Evolutionary conservation across 495 filamentous ascomycete species (phyloP), one percentile per base, ranked within the genome.

Genomic region (Parachaetomium inaequale): DNA sequence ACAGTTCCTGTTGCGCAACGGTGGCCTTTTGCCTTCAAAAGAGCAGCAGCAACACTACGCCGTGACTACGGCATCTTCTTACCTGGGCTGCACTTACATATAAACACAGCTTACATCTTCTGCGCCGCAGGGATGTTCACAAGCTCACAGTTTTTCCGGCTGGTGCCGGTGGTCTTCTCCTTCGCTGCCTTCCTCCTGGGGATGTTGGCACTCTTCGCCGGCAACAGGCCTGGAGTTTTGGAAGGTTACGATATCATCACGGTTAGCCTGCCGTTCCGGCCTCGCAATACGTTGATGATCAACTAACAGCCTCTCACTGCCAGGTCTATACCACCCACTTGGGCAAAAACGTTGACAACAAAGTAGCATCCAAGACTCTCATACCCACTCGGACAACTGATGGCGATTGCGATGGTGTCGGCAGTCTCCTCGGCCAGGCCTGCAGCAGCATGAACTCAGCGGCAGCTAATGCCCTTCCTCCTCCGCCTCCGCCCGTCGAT

Each of bases 161-260:
- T 38, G 2, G 0, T 47, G 28, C 40, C 50, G 36, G 19, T 31
- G 0, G 0, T 55, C 3, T 61, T n/a, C 29, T 47, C 40, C 7
- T 28, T 87, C 29, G 81, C 78, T 19, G 84, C 85, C 42, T 87
- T 92, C 66, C 79, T 92, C 47, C 76, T 93, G 38, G 80, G 80
- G 15, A 76, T 91, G 63, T 74, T 92, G 42, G 87, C 85, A 38
- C 80, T 93, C 59, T 86, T 93, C 63, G 87, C 90, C 4, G 90
- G 90, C 34, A 75, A 80, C 10, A 80, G 82, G 64, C 80, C 73
- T 58, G 79, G 76, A 49, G 80, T 84, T 67, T 81, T 92, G 66
- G 80, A 87, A 58, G 73, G 81, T 15, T 87, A 86, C 45, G 79
- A 89, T 49, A 74, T 93, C 52, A 67, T 92, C 32, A 86, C 84